These are phyloP conservation scores for Cyberlindnera nakhonratchasimensis DNA, from an alignment of 805 yeast genomes.

Conservation along the genomic window DNA sequence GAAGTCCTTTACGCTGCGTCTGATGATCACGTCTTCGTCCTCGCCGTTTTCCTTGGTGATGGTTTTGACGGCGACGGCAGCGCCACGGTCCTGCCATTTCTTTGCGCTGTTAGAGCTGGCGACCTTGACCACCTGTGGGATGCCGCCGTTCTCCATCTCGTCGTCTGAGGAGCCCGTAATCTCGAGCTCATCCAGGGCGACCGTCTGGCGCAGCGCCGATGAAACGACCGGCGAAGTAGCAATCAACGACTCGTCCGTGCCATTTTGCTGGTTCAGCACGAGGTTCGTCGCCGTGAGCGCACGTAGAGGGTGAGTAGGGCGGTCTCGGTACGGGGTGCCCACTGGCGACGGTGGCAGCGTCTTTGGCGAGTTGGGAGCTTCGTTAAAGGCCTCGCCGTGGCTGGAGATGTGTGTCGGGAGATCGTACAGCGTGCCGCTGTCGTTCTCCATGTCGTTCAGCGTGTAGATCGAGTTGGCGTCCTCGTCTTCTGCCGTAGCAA, in stretches of 20 bases:
- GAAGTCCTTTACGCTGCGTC: conserved; percentile 72
- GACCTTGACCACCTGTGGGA: conserved; percentile 1
- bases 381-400: conserved; percentile 17
- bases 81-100: conserved; percentile 43
- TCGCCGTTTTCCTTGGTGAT: conserved; percentile 46
- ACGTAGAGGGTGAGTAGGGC: conserved; percentile 25
- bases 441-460: conserved; percentile 16
- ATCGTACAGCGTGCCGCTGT: conserved; percentile 13
- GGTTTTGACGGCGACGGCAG: conserved; percentile 50
- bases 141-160: conserved; percentile 5
- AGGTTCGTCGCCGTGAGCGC: conserved; percentile 27
- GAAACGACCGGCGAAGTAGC: conserved; percentile 14
- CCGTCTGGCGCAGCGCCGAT: conserved; percentile 6
- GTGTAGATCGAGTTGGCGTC: conserved; percentile 20
- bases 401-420: conserved; percentile 27
- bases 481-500: conserved; percentile 4
- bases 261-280: conserved; percentile 23
- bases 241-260: conserved; percentile 24
- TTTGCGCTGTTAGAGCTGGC: background rate
- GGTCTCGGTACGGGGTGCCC: conserved; percentile 22
- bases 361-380: conserved; percentile 7
- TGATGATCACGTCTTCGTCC: conserved; percentile 47
- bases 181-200: conserved; percentile 5
- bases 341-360: conserved; percentile 27
- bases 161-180: conserved; percentile 1